Base-by-base conservation (phyloP, 2,329 filamentous ascomycete genomes). In the Pseudocercospora eumusae region DNA sequence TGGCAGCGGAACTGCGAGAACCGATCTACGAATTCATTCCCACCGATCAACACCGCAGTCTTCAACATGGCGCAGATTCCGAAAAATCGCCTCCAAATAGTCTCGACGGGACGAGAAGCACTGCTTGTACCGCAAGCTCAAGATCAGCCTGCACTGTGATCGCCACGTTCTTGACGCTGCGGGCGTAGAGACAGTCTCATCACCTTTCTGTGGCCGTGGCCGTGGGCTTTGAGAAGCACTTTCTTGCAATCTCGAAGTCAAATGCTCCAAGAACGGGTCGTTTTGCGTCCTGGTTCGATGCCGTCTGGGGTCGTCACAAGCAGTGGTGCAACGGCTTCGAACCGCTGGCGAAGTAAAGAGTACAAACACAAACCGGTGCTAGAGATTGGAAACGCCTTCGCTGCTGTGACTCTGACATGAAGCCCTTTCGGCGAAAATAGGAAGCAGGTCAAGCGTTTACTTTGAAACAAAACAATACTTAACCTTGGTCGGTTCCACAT, bases 101-200 rank as follows among this genome's bases (percentile, higher is more conserved):
- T 56, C 42, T 20, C 58, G 62, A 13, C 13, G 52, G 11, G 62
- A 64, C n/a, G n/a, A n/a, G n/a, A n/a, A 61, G 57, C 49, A 4
- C 47, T 61, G 5, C 58, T 40, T 10, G 55, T 64, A 61, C n/a
- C 53, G 62, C 21, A 58, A 64, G 47, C 25, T 64, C 20, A 47
- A 53, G 20, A 36, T 64, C 21, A 58, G 61, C 36, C 21, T 64
- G 3, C 61, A 64, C 31, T 60, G 57, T 20, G 23, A 57, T 8
- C 44, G 57, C 18, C 57, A 64, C 27, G 28, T 61, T 15, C 15
- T 60, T 25, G 44, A 53, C 31, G 54, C 47, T 33, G 45, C 31
- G 13, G 59, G 59, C 4, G 13, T 13, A 5, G 28, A 21, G 49
- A 31, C 11, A n/a, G 27, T 15, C 42, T 33, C 25, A 58, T 54